A percentile compares a stretch with the other conserved stretches of the same genome.
Conservation (phyloP, 441 rosid species). For the Aquilaria agallochum region DNA sequence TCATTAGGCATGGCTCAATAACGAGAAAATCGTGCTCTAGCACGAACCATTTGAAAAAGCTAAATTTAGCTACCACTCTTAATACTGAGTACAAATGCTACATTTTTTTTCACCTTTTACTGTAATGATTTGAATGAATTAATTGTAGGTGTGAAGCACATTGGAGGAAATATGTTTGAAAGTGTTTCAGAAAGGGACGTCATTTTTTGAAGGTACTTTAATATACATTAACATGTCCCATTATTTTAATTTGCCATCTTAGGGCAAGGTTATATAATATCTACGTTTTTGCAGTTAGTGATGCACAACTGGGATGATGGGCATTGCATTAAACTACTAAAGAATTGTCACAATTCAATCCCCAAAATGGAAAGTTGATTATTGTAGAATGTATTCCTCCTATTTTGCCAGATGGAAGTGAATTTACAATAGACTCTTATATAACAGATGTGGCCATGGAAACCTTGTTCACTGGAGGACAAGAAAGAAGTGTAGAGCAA, state of each 20-base stretch:
- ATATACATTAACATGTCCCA: background rate
- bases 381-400: constrained; percentile 3
- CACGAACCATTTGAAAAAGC: too few species aligned
- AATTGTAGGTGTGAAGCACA: background rate
- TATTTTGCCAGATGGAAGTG: constrained; percentile 6
- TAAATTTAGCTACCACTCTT: too few species aligned
- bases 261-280: background rate
- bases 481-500: constrained; percentile 18
- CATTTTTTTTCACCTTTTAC: too few species aligned
- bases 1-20: too few species aligned
- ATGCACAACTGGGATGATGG: constrained; percentile 21
- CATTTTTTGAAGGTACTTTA: constrained; percentile 4
- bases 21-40: too few species aligned
- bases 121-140: too few species aligned
- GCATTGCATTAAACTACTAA: constrained; percentile 11
- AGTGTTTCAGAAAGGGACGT: constrained; percentile 5
- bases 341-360: constrained; percentile 10
- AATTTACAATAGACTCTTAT: constrained; percentile 4
- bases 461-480: constrained; percentile 8
- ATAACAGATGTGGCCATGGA: constrained; percentile 12
- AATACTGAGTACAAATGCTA: too few species aligned
- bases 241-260: too few species aligned
- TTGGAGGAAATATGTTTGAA: constrained; percentile 1
- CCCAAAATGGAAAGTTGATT: constrained; percentile 12
- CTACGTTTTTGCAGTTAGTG: background rate